phyloP scores from a whole-genome alignment of 2,329 filamentous ascomycete genomes.

The Claviceps pusilla region DNA sequence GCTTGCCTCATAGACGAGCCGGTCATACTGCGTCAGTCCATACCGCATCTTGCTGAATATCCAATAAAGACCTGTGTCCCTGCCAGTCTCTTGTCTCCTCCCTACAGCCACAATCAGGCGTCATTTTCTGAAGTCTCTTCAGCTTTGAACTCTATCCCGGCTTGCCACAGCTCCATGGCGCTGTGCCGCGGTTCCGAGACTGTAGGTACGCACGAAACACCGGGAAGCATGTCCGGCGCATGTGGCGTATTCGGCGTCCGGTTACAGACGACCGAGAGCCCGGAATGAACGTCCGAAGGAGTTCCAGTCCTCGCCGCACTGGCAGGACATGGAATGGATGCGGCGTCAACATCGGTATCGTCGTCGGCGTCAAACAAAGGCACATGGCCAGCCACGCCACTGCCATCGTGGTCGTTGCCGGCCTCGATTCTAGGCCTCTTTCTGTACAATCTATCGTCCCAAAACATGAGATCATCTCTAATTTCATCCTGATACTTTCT shows the following conservation, averaged over 20 bases:
- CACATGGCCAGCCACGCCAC: not conserved
- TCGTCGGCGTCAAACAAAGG: not conserved
- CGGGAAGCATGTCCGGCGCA: not conserved
- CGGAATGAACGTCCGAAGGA: no score
- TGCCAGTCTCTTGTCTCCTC: not conserved
- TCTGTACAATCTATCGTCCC: not conserved
- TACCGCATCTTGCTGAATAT: not conserved
- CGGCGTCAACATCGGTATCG: not conserved
- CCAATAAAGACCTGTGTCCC: not conserved
- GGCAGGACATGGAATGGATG: not conserved
- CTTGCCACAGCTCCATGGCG: conserved; percentile 5
- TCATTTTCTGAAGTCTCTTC: not conserved
- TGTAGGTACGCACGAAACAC: not conserved
- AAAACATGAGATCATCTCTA: not conserved
- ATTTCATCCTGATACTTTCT: not conserved
- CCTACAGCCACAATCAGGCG: not conserved
- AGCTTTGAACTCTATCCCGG: not conserved
- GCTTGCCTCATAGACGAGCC: not conserved
- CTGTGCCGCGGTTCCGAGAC: not conserved
- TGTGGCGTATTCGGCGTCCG: not conserved
- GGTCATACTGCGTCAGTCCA: not conserved
- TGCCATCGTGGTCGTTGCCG: not conserved
- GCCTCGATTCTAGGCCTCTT: not conserved
- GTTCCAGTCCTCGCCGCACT: not conserved
- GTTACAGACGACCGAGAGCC: not conserved